These are phyloP conservation scores for Pyrus hybrid DNA, from an alignment of 331 rosid genomes.

Conservation along the genomic window DNA sequence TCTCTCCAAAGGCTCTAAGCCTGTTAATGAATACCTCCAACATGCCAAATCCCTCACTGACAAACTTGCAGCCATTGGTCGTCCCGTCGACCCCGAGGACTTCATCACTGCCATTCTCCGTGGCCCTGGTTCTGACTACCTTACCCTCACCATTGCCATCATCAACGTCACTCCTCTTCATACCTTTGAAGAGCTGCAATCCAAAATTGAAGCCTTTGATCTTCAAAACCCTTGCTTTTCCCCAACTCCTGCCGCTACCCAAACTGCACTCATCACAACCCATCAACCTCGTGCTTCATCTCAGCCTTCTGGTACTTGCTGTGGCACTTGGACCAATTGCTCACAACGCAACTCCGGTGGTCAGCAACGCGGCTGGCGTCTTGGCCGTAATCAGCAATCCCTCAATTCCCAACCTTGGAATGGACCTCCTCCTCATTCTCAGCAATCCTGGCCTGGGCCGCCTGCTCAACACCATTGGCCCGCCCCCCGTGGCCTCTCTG, in stretches of 20 bases:
- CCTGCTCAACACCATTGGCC: no score
- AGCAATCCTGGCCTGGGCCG: accelerated
- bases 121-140: neutral
- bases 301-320: accelerated
- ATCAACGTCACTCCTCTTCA: neutral
- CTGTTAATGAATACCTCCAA: neutral
- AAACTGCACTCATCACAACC: neutral
- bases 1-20: neutral
- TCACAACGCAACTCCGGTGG: no score
- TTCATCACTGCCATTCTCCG: neutral
- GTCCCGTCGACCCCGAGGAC: neutral
- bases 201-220: neutral
- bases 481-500: neutral
- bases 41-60: neutral
- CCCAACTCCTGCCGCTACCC: neutral
- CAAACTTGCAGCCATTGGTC: neutral
- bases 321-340: no score
- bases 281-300: neutral
- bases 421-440: neutral
- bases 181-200: neutral
- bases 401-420: neutral
- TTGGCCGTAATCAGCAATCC: neutral
- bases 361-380: no score
- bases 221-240: neutral
- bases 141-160: neutral